These are phyloP conservation scores for Thalassiosira profunda DNA, from an alignment of 108 stramenopile species.

Conservation along the genomic window DNA sequence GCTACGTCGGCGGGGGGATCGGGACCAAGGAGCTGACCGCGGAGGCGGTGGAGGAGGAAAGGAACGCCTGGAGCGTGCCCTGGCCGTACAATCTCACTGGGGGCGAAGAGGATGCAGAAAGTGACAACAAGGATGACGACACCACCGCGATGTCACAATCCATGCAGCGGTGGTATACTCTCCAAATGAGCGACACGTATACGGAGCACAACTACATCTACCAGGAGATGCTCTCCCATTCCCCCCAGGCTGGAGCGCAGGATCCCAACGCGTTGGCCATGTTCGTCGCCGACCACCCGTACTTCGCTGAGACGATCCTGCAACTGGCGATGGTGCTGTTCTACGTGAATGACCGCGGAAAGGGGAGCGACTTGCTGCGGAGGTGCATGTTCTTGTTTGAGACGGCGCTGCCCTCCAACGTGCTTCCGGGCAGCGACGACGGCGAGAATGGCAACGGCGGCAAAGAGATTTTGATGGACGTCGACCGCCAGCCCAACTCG, in stretches of 20 bases:
- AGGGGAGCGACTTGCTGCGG: conserved; percentile 63
- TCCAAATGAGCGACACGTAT: conserved; percentile 73
- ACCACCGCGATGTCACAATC: background rate
- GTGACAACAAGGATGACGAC: background rate
- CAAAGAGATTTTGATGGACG: conserved; percentile 57
- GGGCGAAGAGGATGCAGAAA: background rate
- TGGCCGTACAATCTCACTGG: conserved; percentile 66
- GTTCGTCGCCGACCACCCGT: conserved; percentile 85
- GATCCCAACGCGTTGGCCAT: conserved; percentile 80
- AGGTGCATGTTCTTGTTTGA: conserved; percentile 76
- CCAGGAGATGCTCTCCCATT: conserved; percentile 31
- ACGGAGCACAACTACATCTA: conserved; percentile 31
- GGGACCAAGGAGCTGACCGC: conserved; percentile 61
- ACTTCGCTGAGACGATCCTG: conserved; percentile 65
- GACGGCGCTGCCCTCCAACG: conserved; percentile 52
- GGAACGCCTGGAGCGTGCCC: conserved; percentile 36
- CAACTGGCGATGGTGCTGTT: conserved; percentile 74
- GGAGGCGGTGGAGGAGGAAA: background rate
- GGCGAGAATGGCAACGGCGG: background rate
- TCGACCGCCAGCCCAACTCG: conserved; percentile 52
- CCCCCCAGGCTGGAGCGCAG: conserved; percentile 3
- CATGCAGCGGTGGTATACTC: conserved; percentile 61
- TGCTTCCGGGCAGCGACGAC: conserved; percentile 32
- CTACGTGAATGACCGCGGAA: conserved; percentile 66
- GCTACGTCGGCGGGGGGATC: conserved; percentile 79